Conservation (phyloP, 345 rosid genomes). For the Erodium maritimum region DNA sequence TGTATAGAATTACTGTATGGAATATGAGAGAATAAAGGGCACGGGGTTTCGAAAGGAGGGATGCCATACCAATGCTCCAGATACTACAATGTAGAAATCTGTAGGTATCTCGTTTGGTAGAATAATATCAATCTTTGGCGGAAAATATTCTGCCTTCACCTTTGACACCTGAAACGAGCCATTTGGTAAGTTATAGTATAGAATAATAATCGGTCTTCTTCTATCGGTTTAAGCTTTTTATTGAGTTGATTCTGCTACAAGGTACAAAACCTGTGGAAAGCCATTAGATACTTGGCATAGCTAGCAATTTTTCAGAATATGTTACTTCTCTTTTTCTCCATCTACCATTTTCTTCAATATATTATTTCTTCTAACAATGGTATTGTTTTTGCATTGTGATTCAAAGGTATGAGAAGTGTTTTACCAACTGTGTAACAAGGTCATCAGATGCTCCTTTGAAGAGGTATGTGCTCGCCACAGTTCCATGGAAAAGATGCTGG, state of each 20-base stretch:
- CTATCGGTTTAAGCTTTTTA: too few relatives aligned
- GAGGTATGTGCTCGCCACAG: constrained; percentile 50
- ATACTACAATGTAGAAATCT: constrained; percentile 74
- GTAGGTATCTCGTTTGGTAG: constrained; percentile 83
- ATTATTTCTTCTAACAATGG: too few relatives aligned
- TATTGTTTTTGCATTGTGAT: too few relatives aligned
- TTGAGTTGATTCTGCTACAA: too few relatives aligned
- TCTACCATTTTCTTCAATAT: too few relatives aligned
- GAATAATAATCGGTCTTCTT: too few relatives aligned
- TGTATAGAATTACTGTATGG: constrained; percentile 10
- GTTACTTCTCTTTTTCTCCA: too few relatives aligned
- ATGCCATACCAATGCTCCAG: constrained; percentile 73
- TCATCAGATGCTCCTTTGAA: constrained; percentile 66
- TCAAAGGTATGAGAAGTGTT: not conserved
- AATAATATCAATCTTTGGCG: constrained; percentile 84
- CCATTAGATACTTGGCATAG: too few relatives aligned
- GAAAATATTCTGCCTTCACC: constrained; percentile 79
- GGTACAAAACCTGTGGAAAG: too few relatives aligned
- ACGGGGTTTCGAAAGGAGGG: constrained; percentile 1
- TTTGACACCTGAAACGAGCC: constrained; percentile 42
- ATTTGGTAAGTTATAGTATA: too few relatives aligned
- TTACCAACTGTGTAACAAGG: constrained; percentile 66
- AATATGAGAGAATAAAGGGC: not conserved
- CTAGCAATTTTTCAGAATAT: too few relatives aligned
- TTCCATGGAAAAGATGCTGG: constrained; percentile 55